Evolutionary conservation across 2,329 filamentous ascomycete genomes (phyloP), one percentile per base, ranked within the genome.

Genomic region (Cucurbitaria berberidis): DNA sequence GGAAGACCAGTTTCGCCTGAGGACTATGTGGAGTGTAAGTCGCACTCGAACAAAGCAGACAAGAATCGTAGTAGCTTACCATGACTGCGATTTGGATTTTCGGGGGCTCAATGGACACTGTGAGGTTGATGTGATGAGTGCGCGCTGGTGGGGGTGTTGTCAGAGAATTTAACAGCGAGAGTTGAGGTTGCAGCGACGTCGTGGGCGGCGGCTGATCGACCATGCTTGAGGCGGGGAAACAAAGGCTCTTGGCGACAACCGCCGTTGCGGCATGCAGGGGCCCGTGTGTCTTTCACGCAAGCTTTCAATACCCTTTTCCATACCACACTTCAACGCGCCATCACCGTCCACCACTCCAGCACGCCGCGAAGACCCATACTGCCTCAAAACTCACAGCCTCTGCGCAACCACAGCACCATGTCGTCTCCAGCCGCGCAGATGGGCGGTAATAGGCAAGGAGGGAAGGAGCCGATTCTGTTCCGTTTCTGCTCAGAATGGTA

Each of bases 401-500:
- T 9, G 18, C 27, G 48, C 39, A 22, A 10, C n/a, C 43, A 27
- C 24, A n/a, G 16, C 60, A 55, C 34, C 53, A 77, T 77, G 73
- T 68, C 65, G 49, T 76, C 75, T 21, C 73, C 77, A 43, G 70
- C 67, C 42, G 61, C 51, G 35, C 57, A 64, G 35, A 57, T 54
- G 30, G 57, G 57, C 18, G 58, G 52, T 59, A 87, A 57, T 46
- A 66, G 30, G 30, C 30, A 70, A 61, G 88, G 60, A 41, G 62
- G 63, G 34, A 70, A 73, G 39, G 78, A 93, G 78, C 91, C 96
- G 76, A 93, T 98, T 77, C 92, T 91, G 42, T 99, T 98, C 78
- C 89, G 91, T 71, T 99, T 99, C 84, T 99, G 95, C 82, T 92
- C 91, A 67, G 95, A 99, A 83, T 99, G 95, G 88, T 89, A 77